Conservation (phyloP, 257 asterid genomes). For the Cruciata laevipes region DNA sequence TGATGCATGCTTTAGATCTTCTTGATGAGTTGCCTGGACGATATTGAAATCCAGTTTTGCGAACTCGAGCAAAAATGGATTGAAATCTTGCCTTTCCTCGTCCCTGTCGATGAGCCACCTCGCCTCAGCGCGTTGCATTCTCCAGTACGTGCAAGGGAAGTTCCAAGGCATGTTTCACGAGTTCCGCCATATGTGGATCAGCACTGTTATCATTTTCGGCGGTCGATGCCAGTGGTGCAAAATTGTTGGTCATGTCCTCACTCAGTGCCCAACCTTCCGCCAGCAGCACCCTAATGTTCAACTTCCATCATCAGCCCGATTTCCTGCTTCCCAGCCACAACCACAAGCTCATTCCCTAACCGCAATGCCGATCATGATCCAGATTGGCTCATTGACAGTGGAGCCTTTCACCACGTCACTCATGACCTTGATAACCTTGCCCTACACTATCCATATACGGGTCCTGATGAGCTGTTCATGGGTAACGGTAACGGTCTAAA, state of each 20-base stretch:
- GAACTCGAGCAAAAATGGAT: slow-evolving; percentile 1
- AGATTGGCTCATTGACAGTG: too few relatives aligned
- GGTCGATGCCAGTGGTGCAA: neutral
- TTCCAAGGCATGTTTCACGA: slow-evolving; percentile 12
- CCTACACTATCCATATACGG: neutral
- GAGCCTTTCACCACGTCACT: too few relatives aligned
- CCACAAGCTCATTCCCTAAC: neutral
- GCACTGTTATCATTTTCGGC: too few relatives aligned
- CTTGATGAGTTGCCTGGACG: slow-evolving; percentile 9
- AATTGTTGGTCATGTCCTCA: neutral
- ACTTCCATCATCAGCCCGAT: neutral
- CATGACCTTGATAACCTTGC: neutral
- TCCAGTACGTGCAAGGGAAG: slow-evolving; percentile 11
- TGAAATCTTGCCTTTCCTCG: neutral
- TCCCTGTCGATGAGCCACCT: slow-evolving; percentile 9
- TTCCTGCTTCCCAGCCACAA: neutral
- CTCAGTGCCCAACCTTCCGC: neutral
- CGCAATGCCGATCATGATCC: neutral
- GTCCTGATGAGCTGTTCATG: too few relatives aligned
- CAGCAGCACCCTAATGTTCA: neutral
- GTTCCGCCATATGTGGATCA: too few relatives aligned
- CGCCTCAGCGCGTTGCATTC: slow-evolving; percentile 11
- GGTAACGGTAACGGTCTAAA: too few relatives aligned
- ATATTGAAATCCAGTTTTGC: slow-evolving; percentile 15
- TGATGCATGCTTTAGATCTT: slow-evolving; percentile 9